Conservation (phyloP, 257 asterid species). For the Solanum stenotomum region DNA sequence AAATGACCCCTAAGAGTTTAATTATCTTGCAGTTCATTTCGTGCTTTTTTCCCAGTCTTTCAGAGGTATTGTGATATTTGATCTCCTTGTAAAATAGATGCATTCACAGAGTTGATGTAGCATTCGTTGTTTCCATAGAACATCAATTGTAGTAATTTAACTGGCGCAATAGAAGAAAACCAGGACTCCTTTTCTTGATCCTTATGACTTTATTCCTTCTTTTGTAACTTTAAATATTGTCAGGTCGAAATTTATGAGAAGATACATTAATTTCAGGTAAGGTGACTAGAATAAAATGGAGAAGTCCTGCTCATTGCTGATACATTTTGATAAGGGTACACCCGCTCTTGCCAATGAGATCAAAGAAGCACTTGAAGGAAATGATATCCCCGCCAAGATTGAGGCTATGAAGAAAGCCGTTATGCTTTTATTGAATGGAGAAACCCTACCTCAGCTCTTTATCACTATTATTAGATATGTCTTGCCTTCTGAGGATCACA, state of each 20-base stretch:
- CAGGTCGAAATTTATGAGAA: neutral
- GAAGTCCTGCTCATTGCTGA: constrained; percentile 71
- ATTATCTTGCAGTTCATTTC: neutral
- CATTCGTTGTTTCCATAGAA: neutral
- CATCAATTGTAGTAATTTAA: neutral
- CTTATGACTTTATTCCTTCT: neutral
- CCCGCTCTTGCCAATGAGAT: constrained; percentile 90
- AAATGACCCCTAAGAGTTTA: neutral
- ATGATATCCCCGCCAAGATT: constrained; percentile 61
- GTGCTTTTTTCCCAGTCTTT: neutral
- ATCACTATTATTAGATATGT: constrained; percentile 80
- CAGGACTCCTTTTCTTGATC: neutral
- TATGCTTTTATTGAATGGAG: constrained; percentile 88
- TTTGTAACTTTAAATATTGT: neutral
- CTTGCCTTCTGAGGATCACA: constrained; percentile 83
- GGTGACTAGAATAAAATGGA: constrained; percentile 45
- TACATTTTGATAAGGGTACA: constrained; percentile 84
- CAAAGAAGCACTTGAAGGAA: constrained; percentile 89
- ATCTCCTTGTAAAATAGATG: neutral
- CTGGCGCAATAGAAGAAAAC: neutral
- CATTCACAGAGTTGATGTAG: neutral
- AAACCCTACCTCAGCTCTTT: constrained; percentile 80
- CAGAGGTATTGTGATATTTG: neutral
- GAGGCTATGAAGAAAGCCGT: constrained; percentile 89
- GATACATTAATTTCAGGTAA: neutral